A percentile compares a stretch with the other conserved stretches of the same genome.
Evolutionary conservation across 129 eudicot species (phyloP).

Genomic region (Flaveria sonorensis): DNA sequence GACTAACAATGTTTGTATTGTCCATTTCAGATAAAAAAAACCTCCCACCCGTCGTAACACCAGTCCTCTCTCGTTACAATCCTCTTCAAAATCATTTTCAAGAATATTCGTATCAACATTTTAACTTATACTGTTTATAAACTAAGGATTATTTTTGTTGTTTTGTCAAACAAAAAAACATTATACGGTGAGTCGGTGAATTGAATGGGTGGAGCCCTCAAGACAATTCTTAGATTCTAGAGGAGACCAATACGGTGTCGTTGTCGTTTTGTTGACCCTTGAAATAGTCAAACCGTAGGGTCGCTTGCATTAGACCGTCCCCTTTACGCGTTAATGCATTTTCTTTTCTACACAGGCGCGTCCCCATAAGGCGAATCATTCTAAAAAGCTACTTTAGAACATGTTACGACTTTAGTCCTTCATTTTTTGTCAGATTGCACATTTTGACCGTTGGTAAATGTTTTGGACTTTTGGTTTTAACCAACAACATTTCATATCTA

Average conservation of each 20-base stretch:
- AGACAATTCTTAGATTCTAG: constrained; percentile 25
- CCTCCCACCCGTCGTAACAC: too few species aligned
- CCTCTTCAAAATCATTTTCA: too few species aligned
- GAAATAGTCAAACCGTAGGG: constrained; percentile 27
- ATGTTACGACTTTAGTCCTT: constrained; percentile 9
- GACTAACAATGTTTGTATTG: too few species aligned
- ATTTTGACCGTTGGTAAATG: constrained; percentile 2
- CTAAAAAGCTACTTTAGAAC: constrained; percentile 6
- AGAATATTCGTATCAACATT: too few species aligned
- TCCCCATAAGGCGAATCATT: constrained; percentile 13
- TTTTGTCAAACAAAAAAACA: neutral
- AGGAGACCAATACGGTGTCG: constrained; percentile 17
- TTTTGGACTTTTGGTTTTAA: neutral
- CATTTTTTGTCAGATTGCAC: neutral
- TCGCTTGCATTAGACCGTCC: constrained; percentile 2
- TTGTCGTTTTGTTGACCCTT: neutral
- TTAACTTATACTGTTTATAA: neutral
- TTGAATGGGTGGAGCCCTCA: constrained; percentile 29
- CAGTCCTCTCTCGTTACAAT: too few species aligned
- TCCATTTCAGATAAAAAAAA: too few species aligned
- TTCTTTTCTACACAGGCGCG: constrained; percentile 24
- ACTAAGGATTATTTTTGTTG: neutral
- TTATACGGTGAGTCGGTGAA: neutral
- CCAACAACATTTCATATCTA: neutral
- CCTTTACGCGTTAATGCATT: constrained; percentile 34